phyloP scores from a whole-genome alignment of 2,329 filamentous ascomycete genomes.

The Verticillium isaacii region DNA sequence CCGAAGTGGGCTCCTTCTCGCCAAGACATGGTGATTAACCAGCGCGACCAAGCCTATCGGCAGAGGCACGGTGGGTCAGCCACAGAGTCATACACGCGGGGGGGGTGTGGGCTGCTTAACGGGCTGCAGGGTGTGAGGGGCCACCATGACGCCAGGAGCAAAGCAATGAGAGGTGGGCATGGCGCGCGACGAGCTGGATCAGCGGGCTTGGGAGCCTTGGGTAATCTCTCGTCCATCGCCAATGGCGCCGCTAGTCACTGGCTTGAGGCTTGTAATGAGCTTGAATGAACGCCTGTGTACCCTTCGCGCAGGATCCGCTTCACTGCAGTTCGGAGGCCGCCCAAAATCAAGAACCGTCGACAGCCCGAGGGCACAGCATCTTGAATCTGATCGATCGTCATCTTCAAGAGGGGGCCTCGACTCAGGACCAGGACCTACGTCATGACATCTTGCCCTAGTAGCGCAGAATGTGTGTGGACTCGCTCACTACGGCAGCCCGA shows the following conservation, averaged over 20 bases:
- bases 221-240: slow-evolving; percentile 4
- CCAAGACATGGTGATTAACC: not conserved
- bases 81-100: not conserved
- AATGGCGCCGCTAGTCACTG: slow-evolving; percentile 1
- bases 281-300: not conserved
- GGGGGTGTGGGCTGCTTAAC: not conserved
- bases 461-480: slow-evolving; percentile 2
- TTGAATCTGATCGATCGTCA: not conserved
- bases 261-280: slow-evolving; percentile 12
- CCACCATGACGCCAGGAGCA: not conserved
- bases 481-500: slow-evolving; percentile 3
- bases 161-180: not conserved
- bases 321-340: not conserved
- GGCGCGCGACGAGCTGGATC: slow-evolving; percentile 8
- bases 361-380: not conserved
- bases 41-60: not conserved
- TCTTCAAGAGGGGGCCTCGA: not conserved
- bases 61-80: not conserved
- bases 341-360: not conserved
- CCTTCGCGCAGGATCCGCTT: not conserved
- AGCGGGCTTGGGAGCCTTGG: slow-evolving; percentile 1
- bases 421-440: not conserved
- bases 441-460: not conserved
- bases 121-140: not conserved
- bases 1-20: not conserved